Base-by-base conservation (phyloP, 2,329 filamentous ascomycete species). In the Simplicillium sp. region DNA sequence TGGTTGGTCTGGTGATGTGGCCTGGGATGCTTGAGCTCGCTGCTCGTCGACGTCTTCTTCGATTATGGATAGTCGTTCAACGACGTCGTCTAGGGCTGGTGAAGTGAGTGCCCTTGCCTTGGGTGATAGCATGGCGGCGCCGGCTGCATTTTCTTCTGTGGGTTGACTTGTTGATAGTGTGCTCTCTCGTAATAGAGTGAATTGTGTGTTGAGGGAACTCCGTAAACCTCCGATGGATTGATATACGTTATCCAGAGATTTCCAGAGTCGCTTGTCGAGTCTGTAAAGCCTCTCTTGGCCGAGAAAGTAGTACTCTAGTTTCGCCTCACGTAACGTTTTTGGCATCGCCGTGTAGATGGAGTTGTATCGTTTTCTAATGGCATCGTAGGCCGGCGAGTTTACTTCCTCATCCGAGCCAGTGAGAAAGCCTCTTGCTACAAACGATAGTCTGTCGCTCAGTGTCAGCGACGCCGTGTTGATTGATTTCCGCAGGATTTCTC, bases 161-260 rank as follows among this genome's bases (percentile, higher is more conserved):
- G 53, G 53, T 35, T 44, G 46, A 7, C 40, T 16, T 5, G 36
- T 44, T 7, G 38, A 14, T 4, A 38, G 8, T 11, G 62, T 59
- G 3, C 64, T 68, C 55, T 92, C 84, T 45, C 81, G 80, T 29
- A 95, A 69, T 28, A 97, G 72, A 13, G 83, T 77, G 55, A 97
- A 94, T 54, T 98, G 90, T 16, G 88, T 89, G 44, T 84, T 77
- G 18, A 92, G 86, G 29, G 92, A 88, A 66, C 88, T 95, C 48
- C 88, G 77, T 53, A 98, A 66, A 7, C 90, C 92, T 58, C 90
- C 89, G 48, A 96, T 82, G 48, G 87, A 88, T 57, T 96, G 89
- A 4, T 87, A 82, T 20, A 97, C 71, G 36, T 78, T 80, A 57
- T 94, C 87, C 53, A 97, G 77, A 49, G 86, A 90, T 54, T 87